phyloP scores from a whole-genome alignment of 2,329 filamentous ascomycete genomes.

The Alternaria brassicae region DNA sequence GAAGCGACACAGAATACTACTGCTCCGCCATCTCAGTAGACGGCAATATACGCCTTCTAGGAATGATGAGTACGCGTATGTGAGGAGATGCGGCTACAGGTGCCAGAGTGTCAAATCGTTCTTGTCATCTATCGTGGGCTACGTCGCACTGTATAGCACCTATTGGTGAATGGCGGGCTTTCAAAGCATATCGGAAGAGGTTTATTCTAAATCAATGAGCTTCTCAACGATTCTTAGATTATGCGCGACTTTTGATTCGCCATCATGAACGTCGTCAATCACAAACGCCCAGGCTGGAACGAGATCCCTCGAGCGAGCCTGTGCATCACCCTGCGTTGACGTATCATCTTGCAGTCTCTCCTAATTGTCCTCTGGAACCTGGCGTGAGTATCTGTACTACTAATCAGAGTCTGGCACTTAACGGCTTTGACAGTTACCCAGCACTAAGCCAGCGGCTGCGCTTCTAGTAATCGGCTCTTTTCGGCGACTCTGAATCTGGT shows the following conservation, averaged over 20 bases:
- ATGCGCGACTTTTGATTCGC: not conserved
- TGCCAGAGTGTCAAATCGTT: not conserved
- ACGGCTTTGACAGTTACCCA: too few species aligned
- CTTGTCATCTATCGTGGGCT: not conserved
- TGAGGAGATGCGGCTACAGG: not conserved
- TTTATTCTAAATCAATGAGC: not conserved
- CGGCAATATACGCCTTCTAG: not conserved
- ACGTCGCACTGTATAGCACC: not conserved
- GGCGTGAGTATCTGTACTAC: too few species aligned
- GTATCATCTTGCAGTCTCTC: not conserved
- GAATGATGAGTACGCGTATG: not conserved
- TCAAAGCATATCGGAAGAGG: not conserved
- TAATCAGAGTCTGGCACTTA: too few species aligned
- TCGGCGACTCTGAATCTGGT: not conserved
- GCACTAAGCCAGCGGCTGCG: not conserved
- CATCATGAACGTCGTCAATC: not conserved
- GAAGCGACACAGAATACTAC: slow-evolving; percentile 27
- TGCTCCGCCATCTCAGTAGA: slow-evolving; percentile 23
- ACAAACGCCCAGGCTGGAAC: not conserved
- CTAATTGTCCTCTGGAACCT: not conserved
- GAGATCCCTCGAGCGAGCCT: not conserved
- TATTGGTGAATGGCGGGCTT: not conserved
- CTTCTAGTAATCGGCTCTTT: not conserved
- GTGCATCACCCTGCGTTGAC: not conserved
- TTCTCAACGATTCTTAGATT: not conserved